Conservation (phyloP, 495 filamentous ascomycete genomes). For the Collariella sp. region DNA sequence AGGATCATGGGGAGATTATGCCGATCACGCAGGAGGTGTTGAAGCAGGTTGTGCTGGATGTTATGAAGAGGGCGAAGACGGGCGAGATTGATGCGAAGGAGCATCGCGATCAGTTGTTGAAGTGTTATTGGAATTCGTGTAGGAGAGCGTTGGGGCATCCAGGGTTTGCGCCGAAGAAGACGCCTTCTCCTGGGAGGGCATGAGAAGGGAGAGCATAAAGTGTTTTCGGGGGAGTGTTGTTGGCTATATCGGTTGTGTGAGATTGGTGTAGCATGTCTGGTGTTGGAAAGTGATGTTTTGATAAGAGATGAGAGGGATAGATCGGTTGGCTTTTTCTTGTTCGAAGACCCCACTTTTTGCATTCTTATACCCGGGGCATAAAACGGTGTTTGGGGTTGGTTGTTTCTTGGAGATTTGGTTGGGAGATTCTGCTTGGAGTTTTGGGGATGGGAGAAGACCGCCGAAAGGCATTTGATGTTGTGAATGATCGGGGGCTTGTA, state of each 20-base stretch:
- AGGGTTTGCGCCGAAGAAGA: background rate
- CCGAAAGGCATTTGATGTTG: background rate
- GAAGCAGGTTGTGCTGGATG: slow-evolving; percentile 63
- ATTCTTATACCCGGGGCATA: slow-evolving; percentile 8
- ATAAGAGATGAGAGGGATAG: background rate
- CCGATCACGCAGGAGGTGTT: slow-evolving; percentile 71
- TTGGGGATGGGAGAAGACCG: background rate
- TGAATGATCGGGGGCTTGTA: background rate
- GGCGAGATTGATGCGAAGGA: slow-evolving; percentile 63
- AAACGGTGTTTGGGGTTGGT: background rate
- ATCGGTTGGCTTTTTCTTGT: background rate
- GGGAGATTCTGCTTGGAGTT: background rate
- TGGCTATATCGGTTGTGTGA: background rate
- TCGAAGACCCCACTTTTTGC: slow-evolving; percentile 4
- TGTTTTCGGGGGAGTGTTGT: background rate
- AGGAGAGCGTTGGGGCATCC: slow-evolving; percentile 30
- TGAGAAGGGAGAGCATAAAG: background rate
- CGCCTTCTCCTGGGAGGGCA: background rate
- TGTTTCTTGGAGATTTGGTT: background rate
- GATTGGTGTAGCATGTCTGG: background rate
- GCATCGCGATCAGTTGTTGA: slow-evolving; percentile 56
- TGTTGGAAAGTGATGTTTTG: background rate
- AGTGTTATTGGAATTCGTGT: slow-evolving; percentile 45
- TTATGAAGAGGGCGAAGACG: slow-evolving; percentile 64
- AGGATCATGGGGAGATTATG: slow-evolving; percentile 48